phyloP scores from a whole-genome alignment of 2,329 filamentous ascomycete genomes.

The Sordariomycetes sp. region DNA sequence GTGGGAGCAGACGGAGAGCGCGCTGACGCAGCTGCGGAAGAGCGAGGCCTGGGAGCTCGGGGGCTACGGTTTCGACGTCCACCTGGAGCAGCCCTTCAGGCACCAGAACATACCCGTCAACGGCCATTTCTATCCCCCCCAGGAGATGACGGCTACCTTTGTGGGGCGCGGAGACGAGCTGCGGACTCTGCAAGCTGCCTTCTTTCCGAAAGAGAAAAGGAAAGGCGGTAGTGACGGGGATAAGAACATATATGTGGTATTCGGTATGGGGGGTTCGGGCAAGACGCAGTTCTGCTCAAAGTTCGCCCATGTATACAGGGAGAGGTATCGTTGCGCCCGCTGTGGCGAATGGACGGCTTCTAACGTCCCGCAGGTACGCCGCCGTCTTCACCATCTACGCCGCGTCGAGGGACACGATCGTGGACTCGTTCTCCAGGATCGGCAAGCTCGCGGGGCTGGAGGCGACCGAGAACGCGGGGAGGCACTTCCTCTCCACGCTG shows the following conservation, averaged over 20 bases:
- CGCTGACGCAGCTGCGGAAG: background rate
- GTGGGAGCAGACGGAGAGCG: background rate
- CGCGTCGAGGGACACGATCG: background rate
- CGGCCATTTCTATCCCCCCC: conserved; percentile 1
- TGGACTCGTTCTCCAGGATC: conserved; percentile 2
- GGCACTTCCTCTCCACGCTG: conserved; percentile 4
- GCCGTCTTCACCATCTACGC: conserved; percentile 6
- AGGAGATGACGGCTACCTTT: background rate
- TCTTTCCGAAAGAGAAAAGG: too few species aligned
- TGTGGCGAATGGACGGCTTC: background rate
- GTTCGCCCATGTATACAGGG: conserved; percentile 6
- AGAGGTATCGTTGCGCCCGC: conserved; percentile 3
- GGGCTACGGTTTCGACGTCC: background rate
- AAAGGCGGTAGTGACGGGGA: background rate
- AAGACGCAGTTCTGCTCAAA: conserved; percentile 9
- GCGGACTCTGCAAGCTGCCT: too few species aligned
- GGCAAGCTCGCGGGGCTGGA: conserved; percentile 4
- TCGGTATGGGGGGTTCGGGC: conserved; percentile 7
- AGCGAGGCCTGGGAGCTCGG: background rate
- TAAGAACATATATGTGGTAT: conserved; percentile 3
- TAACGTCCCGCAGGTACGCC: background rate
- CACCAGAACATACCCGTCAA: background rate
- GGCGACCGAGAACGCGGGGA: conserved; percentile 3
- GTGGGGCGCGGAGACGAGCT: background rate
- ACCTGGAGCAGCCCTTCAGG: background rate